Percentiles rank a stretch among this genome's conserved stretches.
Evolutionary conservation across 2,329 filamentous ascomycete genomes (phyloP).

Genomic region (Arthrobotrys musiformis): DNA sequence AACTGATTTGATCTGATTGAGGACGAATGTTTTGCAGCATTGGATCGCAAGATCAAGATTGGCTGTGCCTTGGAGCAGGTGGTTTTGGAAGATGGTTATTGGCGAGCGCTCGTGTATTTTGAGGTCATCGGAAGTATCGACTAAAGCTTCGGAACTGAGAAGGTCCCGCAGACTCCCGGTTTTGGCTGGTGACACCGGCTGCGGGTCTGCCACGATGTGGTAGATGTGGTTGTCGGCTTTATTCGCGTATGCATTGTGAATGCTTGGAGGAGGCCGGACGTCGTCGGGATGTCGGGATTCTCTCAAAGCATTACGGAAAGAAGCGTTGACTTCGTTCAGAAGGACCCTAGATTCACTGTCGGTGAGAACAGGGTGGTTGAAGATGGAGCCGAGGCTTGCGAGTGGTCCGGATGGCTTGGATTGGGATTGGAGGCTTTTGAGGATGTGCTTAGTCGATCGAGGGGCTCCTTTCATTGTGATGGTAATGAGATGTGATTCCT

Average conservation of each 20-base stretch:
- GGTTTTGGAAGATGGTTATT: not conserved
- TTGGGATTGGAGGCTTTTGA: constrained; percentile 3
- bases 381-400: constrained; percentile 6
- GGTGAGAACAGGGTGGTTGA: constrained; percentile 45
- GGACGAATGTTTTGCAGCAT: not conserved
- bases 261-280: constrained; percentile 22
- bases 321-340: constrained; percentile 34
- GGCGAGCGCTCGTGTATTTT: constrained; percentile 5
- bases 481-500: not conserved
- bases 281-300: constrained; percentile 31
- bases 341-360: constrained; percentile 36
- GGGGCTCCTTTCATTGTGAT: constrained; percentile 30
- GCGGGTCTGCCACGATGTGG: constrained; percentile 6
- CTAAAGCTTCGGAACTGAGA: not conserved
- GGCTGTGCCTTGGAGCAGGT: constrained; percentile 14
- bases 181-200: not conserved
- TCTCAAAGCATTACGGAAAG: constrained; percentile 31
- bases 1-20: not conserved
- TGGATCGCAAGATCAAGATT: not conserved
- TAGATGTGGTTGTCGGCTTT: constrained; percentile 43
- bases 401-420: not conserved
- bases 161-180: constrained; percentile 11
- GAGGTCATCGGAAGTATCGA: not conserved
- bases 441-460: constrained; percentile 11
- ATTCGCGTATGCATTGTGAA: constrained; percentile 27